Conservation (phyloP, 2,329 filamentous ascomycete species). For the Fusarium sp. region DNA sequence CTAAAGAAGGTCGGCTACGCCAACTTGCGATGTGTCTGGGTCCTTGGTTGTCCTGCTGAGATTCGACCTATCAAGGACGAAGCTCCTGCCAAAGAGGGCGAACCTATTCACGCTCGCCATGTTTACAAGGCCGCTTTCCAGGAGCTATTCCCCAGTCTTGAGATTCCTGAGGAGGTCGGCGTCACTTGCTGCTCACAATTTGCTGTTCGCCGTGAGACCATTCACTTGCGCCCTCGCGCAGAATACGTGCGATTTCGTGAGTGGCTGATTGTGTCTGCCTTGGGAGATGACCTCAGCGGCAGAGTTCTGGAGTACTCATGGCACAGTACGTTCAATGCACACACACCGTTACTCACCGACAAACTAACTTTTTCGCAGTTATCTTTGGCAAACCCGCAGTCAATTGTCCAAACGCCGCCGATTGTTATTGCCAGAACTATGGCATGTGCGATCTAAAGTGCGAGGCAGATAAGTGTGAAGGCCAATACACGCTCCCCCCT, state of each 20-base stretch:
- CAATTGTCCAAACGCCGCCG: conserved; percentile 67
- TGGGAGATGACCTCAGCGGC: conserved; percentile 65
- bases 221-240: conserved; percentile 56
- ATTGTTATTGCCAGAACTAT: conserved; percentile 75
- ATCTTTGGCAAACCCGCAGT: conserved; percentile 67
- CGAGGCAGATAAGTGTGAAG: conserved; percentile 59
- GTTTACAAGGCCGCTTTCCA: conserved; percentile 55
- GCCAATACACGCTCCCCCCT: conserved; percentile 67
- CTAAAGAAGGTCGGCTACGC: conserved; percentile 65
- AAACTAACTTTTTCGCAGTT: conserved; percentile 51
- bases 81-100: conserved; percentile 45
- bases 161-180: conserved; percentile 60
- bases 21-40: conserved; percentile 68
- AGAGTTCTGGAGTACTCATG: conserved; percentile 72
- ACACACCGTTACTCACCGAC: neutral
- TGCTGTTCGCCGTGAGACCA: conserved; percentile 63
- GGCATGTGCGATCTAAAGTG: conserved; percentile 64
- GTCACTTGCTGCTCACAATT: conserved; percentile 74
- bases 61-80: conserved; percentile 54
- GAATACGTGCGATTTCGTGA: conserved; percentile 67
- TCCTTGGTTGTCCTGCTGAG: conserved; percentile 63
- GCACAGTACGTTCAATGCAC: conserved; percentile 61
- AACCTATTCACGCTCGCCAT: conserved; percentile 52
- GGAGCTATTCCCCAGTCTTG: conserved; percentile 52
- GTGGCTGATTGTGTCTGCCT: conserved; percentile 66